phyloP scores from a whole-genome alignment of 2,329 filamentous ascomycete genomes.

The Penicillium thymicola region DNA sequence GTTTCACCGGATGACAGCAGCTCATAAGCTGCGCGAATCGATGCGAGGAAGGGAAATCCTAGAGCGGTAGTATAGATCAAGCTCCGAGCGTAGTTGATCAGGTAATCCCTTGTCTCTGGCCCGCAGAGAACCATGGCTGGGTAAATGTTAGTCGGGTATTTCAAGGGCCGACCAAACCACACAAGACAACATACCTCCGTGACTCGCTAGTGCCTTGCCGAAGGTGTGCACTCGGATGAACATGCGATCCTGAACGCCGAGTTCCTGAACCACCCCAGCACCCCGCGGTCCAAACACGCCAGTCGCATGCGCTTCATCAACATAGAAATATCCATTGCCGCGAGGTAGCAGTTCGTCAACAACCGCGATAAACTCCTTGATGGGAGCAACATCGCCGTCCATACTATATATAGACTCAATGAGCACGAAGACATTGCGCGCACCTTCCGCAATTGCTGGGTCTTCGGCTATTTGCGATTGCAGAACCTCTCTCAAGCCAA shows the following conservation, averaged over 20 bases:
- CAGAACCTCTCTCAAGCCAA: background rate
- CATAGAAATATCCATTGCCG: slow-evolving; percentile 55
- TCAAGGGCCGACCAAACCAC: background rate
- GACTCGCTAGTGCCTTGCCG: slow-evolving; percentile 56
- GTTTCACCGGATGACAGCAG: slow-evolving; percentile 54
- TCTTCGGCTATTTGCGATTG: slow-evolving; percentile 21
- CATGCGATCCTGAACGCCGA: slow-evolving; percentile 51
- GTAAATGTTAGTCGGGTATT: background rate
- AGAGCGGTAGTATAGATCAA: slow-evolving; percentile 73
- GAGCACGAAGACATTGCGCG: slow-evolving; percentile 61
- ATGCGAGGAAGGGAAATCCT: slow-evolving; percentile 58
- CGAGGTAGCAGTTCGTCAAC: slow-evolving; percentile 55
- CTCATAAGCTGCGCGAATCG: slow-evolving; percentile 57
- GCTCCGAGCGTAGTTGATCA: slow-evolving; percentile 73
- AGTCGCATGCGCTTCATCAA: slow-evolving; percentile 57
- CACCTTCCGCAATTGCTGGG: slow-evolving; percentile 35
- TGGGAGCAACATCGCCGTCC: slow-evolving; percentile 71
- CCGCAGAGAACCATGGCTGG: slow-evolving; percentile 63
- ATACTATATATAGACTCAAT: slow-evolving; percentile 76
- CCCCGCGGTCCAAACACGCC: slow-evolving; percentile 52
- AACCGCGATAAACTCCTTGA: slow-evolving; percentile 58
- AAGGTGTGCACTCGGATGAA: slow-evolving; percentile 53
- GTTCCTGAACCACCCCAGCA: slow-evolving; percentile 47
- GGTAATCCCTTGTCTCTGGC: slow-evolving; percentile 56
- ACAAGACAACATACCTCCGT: slow-evolving; percentile 57